Evolutionary conservation across 352 stramenopile species (phyloP), one percentile per base, ranked within the genome.

Genomic region (Pythium myriotylum): DNA sequence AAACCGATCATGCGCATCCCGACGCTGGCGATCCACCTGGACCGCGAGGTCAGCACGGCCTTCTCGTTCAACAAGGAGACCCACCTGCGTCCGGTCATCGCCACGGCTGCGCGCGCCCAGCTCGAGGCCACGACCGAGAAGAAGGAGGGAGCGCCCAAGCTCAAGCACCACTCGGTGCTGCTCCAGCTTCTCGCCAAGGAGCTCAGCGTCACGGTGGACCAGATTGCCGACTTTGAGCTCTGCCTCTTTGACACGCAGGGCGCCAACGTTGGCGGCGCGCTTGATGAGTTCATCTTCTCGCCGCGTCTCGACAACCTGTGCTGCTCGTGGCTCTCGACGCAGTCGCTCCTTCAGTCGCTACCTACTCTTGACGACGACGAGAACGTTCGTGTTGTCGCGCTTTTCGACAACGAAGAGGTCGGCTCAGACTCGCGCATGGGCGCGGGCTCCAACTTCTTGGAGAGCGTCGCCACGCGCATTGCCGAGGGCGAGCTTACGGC

Each of bases 371-470:
- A 57, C 17, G 67, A 89, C 19, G 89, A 97, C 42, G 56, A 69
- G 16, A 95, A 92, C 52, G 79, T 99, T 32, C 88, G 89, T 63
- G 86, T 98, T 24, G 81, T 98, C 23, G 94, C 95, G 6, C 83
- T 99, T 20, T 99, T 99, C 76, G 97, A 99, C 81, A 97, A 99
- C 65, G 97, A 99, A 79, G 97, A 99, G 74, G 91, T 99, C 55
- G 96, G 96, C 10, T 98, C 90, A 43, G 74, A 79, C 62, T 98
- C 89, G 45, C 74, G 81, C 45, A 87, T 92, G 76, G 92, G 89
- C 17, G 89, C 91, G 5, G 86, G 79, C 23, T 94, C 78, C 43
- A 89, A 93, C 64, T 93, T 93, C 19, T 62, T 93, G 54, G 76
- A 90, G 68, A 83, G 72, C 23, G 76, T 93, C 22, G 75, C 71